Evolutionary conservation across 2,329 filamentous ascomycete genomes (phyloP).

Genomic region (Fusarium praegraminearum): DNA sequence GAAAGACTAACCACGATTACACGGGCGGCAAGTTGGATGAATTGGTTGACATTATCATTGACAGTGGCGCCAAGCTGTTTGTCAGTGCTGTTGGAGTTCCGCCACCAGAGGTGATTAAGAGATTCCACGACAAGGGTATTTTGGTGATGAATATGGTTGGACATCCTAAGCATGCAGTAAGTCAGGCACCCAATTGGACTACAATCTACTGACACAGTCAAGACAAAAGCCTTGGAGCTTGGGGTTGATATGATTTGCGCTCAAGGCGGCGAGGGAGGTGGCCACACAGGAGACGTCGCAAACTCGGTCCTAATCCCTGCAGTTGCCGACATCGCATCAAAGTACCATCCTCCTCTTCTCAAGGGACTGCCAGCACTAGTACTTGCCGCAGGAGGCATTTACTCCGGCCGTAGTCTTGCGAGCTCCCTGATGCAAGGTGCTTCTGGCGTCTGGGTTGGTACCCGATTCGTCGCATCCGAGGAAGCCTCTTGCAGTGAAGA

Average conservation of each 20-base stretch:
- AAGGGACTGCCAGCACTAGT: conserved; percentile 80
- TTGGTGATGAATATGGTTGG: conserved; percentile 98
- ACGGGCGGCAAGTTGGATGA: conserved; percentile 89
- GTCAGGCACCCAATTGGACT: background rate
- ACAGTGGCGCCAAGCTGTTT: conserved; percentile 85
- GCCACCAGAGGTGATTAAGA: conserved; percentile 76
- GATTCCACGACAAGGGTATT: conserved; percentile 82
- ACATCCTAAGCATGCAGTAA: conserved; percentile 85
- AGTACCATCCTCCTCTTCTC: conserved; percentile 76
- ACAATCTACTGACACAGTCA: conserved; percentile 15
- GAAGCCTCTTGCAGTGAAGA: conserved; percentile 84
- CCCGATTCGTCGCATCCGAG: conserved; percentile 84
- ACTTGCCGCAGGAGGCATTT: conserved; percentile 89
- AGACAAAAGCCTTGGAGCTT: conserved; percentile 79
- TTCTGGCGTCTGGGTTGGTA: conserved; percentile 92
- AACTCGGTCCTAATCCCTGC: conserved; percentile 88
- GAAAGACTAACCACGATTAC: conserved; percentile 96
- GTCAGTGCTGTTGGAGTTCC: conserved; percentile 91
- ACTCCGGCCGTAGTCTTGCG: conserved; percentile 83
- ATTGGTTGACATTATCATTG: conserved; percentile 86
- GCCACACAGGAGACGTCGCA: conserved; percentile 89
- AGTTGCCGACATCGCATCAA: conserved; percentile 83
- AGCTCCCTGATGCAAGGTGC: conserved; percentile 89
- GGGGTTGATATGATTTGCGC: conserved; percentile 93
- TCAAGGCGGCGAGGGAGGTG: conserved; percentile 93